Evolutionary conservation across 345 rosid genomes (phyloP).

Genomic region (Eucalyptus decipiens): DNA sequence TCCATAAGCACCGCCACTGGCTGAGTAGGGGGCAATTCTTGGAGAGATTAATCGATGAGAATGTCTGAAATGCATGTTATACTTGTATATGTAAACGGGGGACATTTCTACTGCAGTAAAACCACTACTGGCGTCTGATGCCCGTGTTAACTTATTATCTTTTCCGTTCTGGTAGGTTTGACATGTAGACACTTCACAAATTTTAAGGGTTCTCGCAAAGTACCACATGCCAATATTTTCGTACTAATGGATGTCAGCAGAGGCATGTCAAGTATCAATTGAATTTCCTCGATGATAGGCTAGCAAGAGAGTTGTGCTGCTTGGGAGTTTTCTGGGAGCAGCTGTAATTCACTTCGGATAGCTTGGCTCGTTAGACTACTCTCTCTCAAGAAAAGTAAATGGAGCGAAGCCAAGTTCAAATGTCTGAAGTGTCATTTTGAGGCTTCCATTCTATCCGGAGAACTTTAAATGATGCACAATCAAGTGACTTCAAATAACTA

Average conservation of each 20-base stretch:
- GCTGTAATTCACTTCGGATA: not conserved
- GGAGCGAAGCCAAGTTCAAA: not conserved
- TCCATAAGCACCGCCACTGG: not conserved
- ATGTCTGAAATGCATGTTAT: not conserved
- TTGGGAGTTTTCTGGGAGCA: not conserved
- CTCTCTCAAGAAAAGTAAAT: not conserved
- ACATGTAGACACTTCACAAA: not conserved
- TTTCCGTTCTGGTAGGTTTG: not conserved
- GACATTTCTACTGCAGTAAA: not conserved
- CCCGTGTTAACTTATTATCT: not conserved
- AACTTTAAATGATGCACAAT: not conserved
- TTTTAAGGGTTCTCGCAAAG: not conserved
- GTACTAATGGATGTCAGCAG: not conserved
- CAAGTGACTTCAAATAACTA: not conserved
- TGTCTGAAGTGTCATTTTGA: not conserved
- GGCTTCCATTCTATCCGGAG: not conserved
- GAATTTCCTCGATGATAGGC: not conserved
- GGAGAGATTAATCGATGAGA: not conserved
- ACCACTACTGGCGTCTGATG: not conserved
- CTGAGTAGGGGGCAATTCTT: not conserved
- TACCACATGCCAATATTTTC: not conserved
- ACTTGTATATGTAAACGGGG: not conserved
- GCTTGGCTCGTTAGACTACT: not conserved
- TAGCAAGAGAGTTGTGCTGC: not conserved
- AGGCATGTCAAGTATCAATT: not conserved